Base-by-base conservation (phyloP, 1,284 basidiomycete species). In the Cutaneotrichosporon mucoides region DNA sequence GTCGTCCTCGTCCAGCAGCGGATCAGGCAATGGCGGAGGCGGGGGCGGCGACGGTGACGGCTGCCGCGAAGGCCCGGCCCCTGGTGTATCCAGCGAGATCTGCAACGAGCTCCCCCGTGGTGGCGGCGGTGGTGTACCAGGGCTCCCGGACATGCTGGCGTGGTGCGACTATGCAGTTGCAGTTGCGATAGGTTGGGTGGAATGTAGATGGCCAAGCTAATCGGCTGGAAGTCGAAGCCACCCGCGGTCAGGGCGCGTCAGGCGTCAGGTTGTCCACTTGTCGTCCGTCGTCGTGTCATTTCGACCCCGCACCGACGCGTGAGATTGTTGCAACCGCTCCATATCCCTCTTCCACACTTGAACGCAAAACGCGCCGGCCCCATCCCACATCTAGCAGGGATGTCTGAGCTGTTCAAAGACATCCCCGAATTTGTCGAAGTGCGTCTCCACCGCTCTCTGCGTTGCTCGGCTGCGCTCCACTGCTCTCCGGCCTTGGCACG, bases 401-500 rank as follows among this genome's bases (percentile, higher is more conserved):
- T 80, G 79, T 76, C 76, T 50, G 80, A 81, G 66, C 73, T 80
- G 50, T 81, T 83, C 75, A 81, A 82, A 71, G 85, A 88, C 75
- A 81, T 86, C 24, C 86, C 86, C 49, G 86, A 88, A 75, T 85
- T 88, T 67, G 85, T 86, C 63, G 86, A 88, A 81, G 85, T 86
- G 45, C 48, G 81, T 61, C 12, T 35, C 53, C 24, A 24, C 24
- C 24, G 24, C 24, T 24, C 24, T 24, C 24, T 24, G 24, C 24
- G 24, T 24, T 24, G 24, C 24, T 24, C 24, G 24, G 24, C 24
- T 24, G 24, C 24, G 24, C 24, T 24, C 24, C 24, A 24, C 24
- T 24, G 24, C 24, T 24, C 24, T 24, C 24, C 24, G 24, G 24
- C 24, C 24, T 24, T 24, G 24, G 24, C 24, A 24, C 24, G 16